A percentile compares a stretch with the other conserved stretches of the same genome.
Conservation (phyloP, 805 yeast genomes). For the Metschnikowia lunata region DNA sequence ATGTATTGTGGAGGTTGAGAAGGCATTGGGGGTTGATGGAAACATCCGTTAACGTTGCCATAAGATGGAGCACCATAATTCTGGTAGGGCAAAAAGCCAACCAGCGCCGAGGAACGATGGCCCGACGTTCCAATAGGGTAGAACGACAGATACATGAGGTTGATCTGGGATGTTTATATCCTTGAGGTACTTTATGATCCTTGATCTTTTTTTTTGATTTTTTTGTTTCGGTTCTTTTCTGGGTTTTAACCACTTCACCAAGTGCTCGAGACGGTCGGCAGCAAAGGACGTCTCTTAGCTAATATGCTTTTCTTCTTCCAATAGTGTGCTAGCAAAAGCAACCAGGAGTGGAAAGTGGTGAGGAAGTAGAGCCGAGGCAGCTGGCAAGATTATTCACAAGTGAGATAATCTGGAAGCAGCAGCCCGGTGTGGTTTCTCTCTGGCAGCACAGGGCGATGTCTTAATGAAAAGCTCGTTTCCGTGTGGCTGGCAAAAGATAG, state of each 20-base stretch:
- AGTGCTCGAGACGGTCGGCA: neutral
- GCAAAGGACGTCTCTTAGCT: too few relatives aligned
- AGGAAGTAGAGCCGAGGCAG: conserved; percentile 7
- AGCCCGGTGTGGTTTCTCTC: conserved; percentile 2
- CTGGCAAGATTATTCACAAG: neutral
- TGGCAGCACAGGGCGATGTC: conserved; percentile 26
- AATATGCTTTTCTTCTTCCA: too few relatives aligned
- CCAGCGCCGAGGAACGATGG: conserved; percentile 31
- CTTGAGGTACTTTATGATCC: neutral
- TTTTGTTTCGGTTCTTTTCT: neutral
- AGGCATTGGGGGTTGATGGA: conserved; percentile 9
- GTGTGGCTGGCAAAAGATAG: conserved; percentile 5
- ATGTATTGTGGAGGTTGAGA: conserved; percentile 10
- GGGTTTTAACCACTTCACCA: neutral
- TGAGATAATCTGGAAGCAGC: neutral
- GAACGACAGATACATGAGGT: conserved; percentile 8
- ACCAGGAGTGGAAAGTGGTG: conserved; percentile 3
- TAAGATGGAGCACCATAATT: conserved; percentile 16
- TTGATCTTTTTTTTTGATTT: neutral
- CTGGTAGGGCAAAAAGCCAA: conserved; percentile 19
- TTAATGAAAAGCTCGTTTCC: conserved; percentile 39
- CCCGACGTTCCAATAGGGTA: conserved; percentile 35
- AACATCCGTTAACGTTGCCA: neutral
- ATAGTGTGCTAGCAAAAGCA: conserved; percentile 9
- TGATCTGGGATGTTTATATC: too few relatives aligned